Evolutionary conservation across 805 yeast species (phyloP), one percentile per base, ranked within the genome.

Genomic region (Yarrowia sp.): DNA sequence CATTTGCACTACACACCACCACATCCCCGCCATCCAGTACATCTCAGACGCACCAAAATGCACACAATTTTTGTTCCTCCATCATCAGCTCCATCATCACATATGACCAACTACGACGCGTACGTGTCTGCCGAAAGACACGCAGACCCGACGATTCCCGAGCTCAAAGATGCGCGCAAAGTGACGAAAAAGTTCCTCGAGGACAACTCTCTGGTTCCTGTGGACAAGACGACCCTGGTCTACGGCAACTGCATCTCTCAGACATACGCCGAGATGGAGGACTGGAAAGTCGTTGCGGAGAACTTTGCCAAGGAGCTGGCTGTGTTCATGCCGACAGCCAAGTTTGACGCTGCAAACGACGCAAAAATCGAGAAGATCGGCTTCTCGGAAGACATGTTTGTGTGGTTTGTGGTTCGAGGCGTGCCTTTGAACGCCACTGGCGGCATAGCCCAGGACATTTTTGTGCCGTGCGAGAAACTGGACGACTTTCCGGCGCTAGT

Each of bases 221-320:
- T 51, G 16, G 58, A 51, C 16, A 35, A 32, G 18, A 24, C 41
- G 16, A 51, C 58, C 1, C 42, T 51, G 12, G 58, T 51, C 14
- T 51, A 51, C 18, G 58, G 58, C 22, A 51, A 51, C 39, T 51
- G 58, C 42, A 51, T 51, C 24, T 51, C 58, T 12, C 24, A 51
- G 22, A 21, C 42, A 8, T 51, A 51, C 13, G 39, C 38, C 3
- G 55, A 47, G 1, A n/a, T 35, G 42, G 58, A 51, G 36, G 58
- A 51, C 24, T 51, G 58, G 58, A 22, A 35, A 13, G 14, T 35
- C 10, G 58, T 51, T 3, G 58, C 58, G 6, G 32, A 22, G 32
- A 51, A 35, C 10, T 51, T 51, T 18, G 58, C 58, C 21, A 33
- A 35, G 58, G 58, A 51, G 42, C 58, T 51, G 58, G 42, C 58